Evolutionary conservation across 306 rosid genomes (phyloP).

Genomic region (Crotalaria pallida): DNA sequence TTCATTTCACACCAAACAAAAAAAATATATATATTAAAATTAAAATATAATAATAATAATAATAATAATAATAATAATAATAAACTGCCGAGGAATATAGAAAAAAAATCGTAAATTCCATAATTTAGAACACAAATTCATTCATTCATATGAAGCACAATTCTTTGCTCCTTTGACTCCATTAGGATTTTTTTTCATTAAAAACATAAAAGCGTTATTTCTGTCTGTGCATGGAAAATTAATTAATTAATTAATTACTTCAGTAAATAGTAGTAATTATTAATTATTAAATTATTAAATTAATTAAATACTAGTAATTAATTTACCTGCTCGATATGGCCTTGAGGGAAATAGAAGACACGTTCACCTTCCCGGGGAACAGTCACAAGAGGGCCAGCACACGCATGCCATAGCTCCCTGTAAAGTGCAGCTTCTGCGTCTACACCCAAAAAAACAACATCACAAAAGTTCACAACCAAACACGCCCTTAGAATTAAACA

Average conservation of each 20-base stretch:
- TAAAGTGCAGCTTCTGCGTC: slow-evolving; percentile 77
- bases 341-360: slow-evolving; percentile 90
- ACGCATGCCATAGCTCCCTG: slow-evolving; percentile 93
- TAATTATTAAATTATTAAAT: too few relatives aligned
- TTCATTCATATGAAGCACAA: too few relatives aligned
- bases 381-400: slow-evolving; percentile 89
- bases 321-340: slow-evolving; percentile 84
- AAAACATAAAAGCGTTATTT: too few relatives aligned
- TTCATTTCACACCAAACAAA: neutral
- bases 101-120: neutral
- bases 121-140: neutral
- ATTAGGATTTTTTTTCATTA: neutral
- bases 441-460: neutral
- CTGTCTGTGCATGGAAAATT: too few relatives aligned
- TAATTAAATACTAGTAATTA: too few relatives aligned
- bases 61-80: too few relatives aligned
- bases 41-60: too few relatives aligned
- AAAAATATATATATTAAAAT: too few relatives aligned
- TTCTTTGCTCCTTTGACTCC: neutral
- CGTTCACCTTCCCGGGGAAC: slow-evolving; percentile 65
- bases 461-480: neutral
- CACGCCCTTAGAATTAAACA: neutral
- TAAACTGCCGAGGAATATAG: too few relatives aligned
- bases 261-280: too few relatives aligned
- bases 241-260: neutral